Base-by-base conservation (phyloP, 768 basidiomycete species). In the Lactifluus hygrophoroides region DNA sequence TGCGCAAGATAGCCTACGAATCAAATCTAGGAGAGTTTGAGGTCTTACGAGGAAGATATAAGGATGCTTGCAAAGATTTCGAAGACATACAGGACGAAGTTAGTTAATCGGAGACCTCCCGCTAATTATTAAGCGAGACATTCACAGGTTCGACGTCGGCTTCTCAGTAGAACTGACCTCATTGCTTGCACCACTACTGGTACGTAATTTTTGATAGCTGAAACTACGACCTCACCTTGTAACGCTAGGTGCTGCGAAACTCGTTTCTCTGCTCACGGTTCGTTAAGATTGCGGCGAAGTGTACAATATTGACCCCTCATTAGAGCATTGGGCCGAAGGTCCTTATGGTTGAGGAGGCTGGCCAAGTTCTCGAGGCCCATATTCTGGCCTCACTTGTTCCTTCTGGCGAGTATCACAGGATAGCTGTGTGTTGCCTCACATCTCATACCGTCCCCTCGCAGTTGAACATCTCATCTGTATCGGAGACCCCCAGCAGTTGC, bases 151-250 rank as follows among this genome's bases (percentile, higher is more conserved):
- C 77, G 83, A 11, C 77, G 82, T 0, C 73, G 75, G 5, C 69
- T 90, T 6, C 72, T 91, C 6, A 66, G 69, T 32, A 68, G 74
- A 6, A 75, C 79, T 0, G 79, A 87, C 64, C 75, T 91, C 19
- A 79, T 90, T 46, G 89, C 85, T 6, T 88, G 86, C 60, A 91
- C 88, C 0, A 90, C 88, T 0, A 88, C 83, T 21, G 86, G 86
- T 84, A 66, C 2, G 67, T 57, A n/a, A 37, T 14, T 13, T 30
- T 14, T 45, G 42, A 23, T 21, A 28, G n/a, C 3, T 5, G 13
- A 46, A 25, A 42, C n/a, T 21, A n/a, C 6, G 5, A 19, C 43
- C 51, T 59, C 27, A 27, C 47, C 28, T 32, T 34, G 11, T 25
- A 23, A 45, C 16, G 44, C 25, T 56, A 85, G 84, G 86, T 46